Evolutionary conservation across 441 rosid species (phyloP), one percentile per base, ranked within the genome.

Genomic region (Biscutella laevigata): DNA sequence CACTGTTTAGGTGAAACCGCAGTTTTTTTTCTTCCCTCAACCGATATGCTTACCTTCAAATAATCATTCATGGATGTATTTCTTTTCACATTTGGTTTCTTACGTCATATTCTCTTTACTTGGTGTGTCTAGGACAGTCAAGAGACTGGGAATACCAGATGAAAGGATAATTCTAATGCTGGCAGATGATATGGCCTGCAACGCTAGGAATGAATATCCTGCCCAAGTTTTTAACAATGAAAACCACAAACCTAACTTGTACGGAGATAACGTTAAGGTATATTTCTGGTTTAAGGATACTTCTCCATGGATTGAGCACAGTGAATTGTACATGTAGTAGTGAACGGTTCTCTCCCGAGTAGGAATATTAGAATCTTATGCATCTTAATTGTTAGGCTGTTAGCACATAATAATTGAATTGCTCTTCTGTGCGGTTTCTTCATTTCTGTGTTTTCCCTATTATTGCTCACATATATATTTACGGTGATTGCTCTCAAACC

Each of bases 151-250:
- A 32, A 88, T 94, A 54, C 95, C 97, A 16, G 97, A 92, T 62
- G 97, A 94, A 67, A 79, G 97, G 78, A 94, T 88, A 1, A 86
- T 94, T 56, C 84, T 88, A 8, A 88, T 94, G 97, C 80, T 88
- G 63, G 96, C 94, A 2, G 99, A 94, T 84, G 97, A 94, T 55
- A 89, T 94, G 96, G 97, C 95, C 22, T 94, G 96, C 65, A 94
- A 94, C 74, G 68, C 95, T 38, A 80, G 99, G 76, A 94, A 88
- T 62, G 83, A 86, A 69, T 84, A 77, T 49, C 99, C 97, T 43
- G 99, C 99, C 22, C 97, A 94, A 77, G 99, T 88, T 51, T 94
- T 94, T 68, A 94, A 88, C 74, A 94, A 86, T 57, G 96, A 94
- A 60, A 88, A 94, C 68, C 99, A 88, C 52, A 70, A 81, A 36